Base-by-base conservation (phyloP, 78 protist genomes). In the Dictyostelium discoideum region DNA sequence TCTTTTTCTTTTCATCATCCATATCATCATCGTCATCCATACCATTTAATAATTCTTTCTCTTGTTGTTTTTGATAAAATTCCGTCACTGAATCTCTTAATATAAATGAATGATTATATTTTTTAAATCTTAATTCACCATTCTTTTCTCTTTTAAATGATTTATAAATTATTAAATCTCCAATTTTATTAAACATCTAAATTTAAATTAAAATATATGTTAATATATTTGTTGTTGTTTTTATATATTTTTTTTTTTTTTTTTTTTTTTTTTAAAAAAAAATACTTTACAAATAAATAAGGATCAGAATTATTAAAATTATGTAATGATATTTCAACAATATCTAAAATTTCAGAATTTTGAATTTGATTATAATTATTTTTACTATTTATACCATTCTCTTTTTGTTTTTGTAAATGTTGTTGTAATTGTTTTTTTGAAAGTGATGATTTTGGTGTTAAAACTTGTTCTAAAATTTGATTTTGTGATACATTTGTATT, bases 251-350 rank as follows among this genome's bases (percentile, higher is more conserved):
- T 44, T 44, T 9, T 44, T 44, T 44, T 44, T 44, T 44, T 44
- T 44, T 44, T 44, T 44, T 32, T 32, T 32, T 32, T 32, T n/a
- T n/a, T n/a, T n/a, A n/a, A n/a, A n/a, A 32, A 32, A 32, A 32
- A 32, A 60, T 60, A 60, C 24, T 76, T 37, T 26, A 46, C 20
- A 54, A 44, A 86, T 77, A 63, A 63, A 39, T 60, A 77, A 40
- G 46, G 44, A 16, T 46, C 20, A 4, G 72, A 44, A 16, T 60
- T 32, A 67, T 26, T 54, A 14, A 88, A 67, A 80, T 37, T 78
- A 44, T 88, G 87, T 24, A 88, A 50, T 42, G 78, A 80, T 44
- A 88, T 80, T 29, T 88, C 93, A 29, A 72, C 79, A 3, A 87
- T 77, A 32, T 60, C 63, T 78, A 83, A 67, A 18, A 7, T 29